These are phyloP conservation scores for Magnolia changhungtana DNA, from an alignment of 164 flowering plant genomes.

Conservation along the genomic window DNA sequence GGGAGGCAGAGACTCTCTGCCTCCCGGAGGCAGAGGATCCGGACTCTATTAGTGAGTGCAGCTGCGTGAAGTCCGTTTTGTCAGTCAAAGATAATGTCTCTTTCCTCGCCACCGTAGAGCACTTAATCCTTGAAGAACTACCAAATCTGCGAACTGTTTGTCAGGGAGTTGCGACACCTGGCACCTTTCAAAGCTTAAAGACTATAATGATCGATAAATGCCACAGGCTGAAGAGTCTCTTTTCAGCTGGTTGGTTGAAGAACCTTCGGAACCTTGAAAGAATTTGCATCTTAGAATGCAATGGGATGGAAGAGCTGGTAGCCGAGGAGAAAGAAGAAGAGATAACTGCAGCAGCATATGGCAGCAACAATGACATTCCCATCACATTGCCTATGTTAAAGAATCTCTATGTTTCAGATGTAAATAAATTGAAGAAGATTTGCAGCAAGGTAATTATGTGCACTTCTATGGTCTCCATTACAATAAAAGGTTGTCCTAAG, in stretches of 20 bases:
- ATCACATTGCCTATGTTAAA: not conserved
- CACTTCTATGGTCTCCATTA: not conserved
- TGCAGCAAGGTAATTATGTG: not conserved
- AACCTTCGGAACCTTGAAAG: not conserved
- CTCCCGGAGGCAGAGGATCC: no score
- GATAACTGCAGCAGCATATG: not conserved
- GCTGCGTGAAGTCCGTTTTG: not conserved
- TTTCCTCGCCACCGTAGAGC: no score
- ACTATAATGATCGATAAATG: accelerated
- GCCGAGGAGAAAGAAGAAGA: not conserved
- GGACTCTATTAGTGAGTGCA: no score
- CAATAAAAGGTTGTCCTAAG: not conserved
- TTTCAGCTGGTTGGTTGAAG: not conserved
- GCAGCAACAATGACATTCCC: not conserved
- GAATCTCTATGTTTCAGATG: accelerated
- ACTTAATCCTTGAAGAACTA: no score
- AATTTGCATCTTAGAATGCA: accelerated
- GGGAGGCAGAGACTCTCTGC: no score
- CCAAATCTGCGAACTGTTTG: no score
- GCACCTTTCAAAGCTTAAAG: not conserved
- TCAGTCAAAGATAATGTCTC: no score
- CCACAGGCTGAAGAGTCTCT: not conserved
- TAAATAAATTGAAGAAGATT: not conserved
- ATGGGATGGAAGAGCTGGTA: not conserved
- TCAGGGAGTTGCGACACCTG: not conserved